phyloP scores from a whole-genome alignment of 2,329 filamentous ascomycete genomes.

The Dactylellina sp. region DNA sequence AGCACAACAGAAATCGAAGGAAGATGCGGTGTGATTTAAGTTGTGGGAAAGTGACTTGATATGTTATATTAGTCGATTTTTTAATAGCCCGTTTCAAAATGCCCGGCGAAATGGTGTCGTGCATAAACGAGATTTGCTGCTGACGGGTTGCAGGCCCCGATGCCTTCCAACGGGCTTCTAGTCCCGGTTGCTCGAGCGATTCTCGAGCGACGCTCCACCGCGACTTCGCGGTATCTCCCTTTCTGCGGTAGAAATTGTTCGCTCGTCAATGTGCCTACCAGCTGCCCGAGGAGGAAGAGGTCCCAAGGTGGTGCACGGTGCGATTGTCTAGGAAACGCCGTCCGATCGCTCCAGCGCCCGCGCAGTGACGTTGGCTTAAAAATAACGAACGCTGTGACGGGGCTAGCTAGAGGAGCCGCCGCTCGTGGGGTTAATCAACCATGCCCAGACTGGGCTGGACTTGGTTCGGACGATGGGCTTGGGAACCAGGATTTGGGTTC shows the following conservation, averaged over 20 bases:
- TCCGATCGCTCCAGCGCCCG: not conserved
- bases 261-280: no score
- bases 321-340: not conserved
- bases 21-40: slow-evolving; percentile 21
- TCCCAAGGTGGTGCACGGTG: not conserved
- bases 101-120: slow-evolving; percentile 40
- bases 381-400: not conserved
- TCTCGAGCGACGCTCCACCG: not conserved
- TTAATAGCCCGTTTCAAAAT: slow-evolving; percentile 54
- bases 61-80: slow-evolving; percentile 17
- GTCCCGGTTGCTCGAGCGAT: not conserved
- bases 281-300: no score
- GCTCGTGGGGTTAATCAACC: no score
- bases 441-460: no score
- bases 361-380: not conserved
- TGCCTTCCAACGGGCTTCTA: slow-evolving; percentile 28
- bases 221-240: slow-evolving; percentile 7
- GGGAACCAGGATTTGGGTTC: not conserved
- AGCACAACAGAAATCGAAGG: slow-evolving; percentile 8
- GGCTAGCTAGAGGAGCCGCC: not conserved
- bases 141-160: slow-evolving; percentile 17
- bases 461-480: not conserved
- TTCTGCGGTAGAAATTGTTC: no score
- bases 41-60: not conserved
- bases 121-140: slow-evolving; percentile 56